Evolutionary conservation across 306 rosid species (phyloP), one percentile per base, ranked within the genome.

Genomic region (Trifolium dubium): DNA sequence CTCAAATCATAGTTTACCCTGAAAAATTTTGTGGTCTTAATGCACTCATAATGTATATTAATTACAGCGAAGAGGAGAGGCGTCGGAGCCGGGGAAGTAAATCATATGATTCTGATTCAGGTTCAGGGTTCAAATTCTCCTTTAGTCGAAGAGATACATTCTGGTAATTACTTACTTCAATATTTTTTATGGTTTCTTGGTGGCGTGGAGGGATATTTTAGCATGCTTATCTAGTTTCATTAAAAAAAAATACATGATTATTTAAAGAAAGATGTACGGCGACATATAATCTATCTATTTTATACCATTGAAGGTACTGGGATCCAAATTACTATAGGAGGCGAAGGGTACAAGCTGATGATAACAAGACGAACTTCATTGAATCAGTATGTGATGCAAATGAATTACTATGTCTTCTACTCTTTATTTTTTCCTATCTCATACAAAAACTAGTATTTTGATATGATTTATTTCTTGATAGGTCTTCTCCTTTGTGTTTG

Each of bases 401-500:
- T 64, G 58, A 69, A 75, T n/a, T n/a, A n/a, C 77, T 3, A 43
- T 40, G 9, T 79, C 67, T 78, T 43, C 68, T 44, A 32, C 63
- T 31, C 23, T 12, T 59, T 5, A n/a, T 5, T 29, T 32, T 58
- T 62, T 0, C 56, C 54, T 35, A n/a, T 55, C 47, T 67, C 78
- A 69, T 30, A 10, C 70, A 63, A 32, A 72, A 59, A 41, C n/a
- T 68, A 40, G 55, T 28, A 77, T 56, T 78, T 47, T 77, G 35
- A 47, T 30, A 14, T 55, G 71, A 49, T 71, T 47, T 84, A 17
- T 83, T 18, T 84, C 30, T 83, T 18, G 49, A 43, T 65, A 95
- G 99, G 91, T 90, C 63, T 95, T 95, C 86, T 95, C 99, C 72
- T 88, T 92, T 76, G 99, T 95, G 37, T 95, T 95, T 80, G 99